Conservation (phyloP, 805 yeast genomes). For the Barnettozyma vustinii region DNA sequence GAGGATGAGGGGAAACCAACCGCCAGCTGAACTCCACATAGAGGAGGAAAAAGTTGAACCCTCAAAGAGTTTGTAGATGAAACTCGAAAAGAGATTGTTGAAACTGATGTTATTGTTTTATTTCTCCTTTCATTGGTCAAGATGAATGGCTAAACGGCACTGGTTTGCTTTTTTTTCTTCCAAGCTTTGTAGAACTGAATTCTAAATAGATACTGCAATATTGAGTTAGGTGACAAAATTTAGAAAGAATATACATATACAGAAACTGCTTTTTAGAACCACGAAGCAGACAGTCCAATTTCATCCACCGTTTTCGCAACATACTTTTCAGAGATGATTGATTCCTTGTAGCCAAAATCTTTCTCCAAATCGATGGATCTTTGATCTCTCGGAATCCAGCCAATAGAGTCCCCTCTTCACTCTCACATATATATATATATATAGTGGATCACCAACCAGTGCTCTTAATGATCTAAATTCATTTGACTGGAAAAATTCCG, state of each 20-base stretch:
- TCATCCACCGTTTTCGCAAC: not conserved
- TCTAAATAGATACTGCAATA: not conserved
- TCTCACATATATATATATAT: no score
- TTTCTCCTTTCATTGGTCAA: not conserved
- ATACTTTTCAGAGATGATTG: not conserved
- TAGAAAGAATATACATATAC: not conserved
- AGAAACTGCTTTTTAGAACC: not conserved
- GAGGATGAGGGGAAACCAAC: constrained; percentile 3
- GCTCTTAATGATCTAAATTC: no score
- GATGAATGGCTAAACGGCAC: not conserved
- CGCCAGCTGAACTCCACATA: not conserved
- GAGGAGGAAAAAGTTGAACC: not conserved
- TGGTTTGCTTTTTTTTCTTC: not conserved
- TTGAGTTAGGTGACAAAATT: not conserved
- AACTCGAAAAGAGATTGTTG: not conserved
- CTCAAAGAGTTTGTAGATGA: not conserved
- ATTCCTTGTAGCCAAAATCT: no score
- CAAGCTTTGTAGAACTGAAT: not conserved
- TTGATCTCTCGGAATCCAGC: no score
- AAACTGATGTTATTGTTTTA: not conserved
- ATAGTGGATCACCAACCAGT: no score
- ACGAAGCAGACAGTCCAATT: not conserved
- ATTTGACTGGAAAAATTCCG: no score
- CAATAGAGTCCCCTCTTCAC: no score
- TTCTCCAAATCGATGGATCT: no score